phyloP scores from a whole-genome alignment of 2,329 filamentous ascomycete genomes.

The Cercospora brassicicola region DNA sequence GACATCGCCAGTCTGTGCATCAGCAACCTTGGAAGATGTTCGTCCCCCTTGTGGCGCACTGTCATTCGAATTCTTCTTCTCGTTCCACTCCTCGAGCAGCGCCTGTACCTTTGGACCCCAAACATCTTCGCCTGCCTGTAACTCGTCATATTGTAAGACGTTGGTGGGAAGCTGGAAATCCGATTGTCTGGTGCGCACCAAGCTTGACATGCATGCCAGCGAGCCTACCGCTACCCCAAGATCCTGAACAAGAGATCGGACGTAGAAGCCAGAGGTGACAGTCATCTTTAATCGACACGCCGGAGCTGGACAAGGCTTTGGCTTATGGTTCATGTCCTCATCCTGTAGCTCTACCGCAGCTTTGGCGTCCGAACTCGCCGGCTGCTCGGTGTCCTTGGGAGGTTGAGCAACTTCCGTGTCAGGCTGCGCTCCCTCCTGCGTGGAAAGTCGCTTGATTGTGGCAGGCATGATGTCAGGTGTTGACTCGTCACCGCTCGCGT shows the following conservation, averaged over 20 bases:
- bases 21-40: background rate
- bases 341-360: background rate
- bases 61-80: background rate
- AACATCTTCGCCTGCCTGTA: conserved; percentile 72
- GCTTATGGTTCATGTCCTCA: background rate
- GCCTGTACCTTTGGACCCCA: conserved; percentile 73
- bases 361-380: conserved; percentile 35
- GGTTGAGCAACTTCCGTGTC: conserved; percentile 16
- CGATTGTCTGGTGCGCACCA: conserved; percentile 77
- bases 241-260: conserved; percentile 90
- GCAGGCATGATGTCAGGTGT: conserved; percentile 8
- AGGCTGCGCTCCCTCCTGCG: conserved; percentile 11
- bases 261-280: conserved; percentile 94
- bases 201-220: conserved; percentile 79
- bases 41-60: background rate
- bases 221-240: conserved; percentile 79
- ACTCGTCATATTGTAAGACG: conserved; percentile 75
- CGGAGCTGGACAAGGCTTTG: conserved; percentile 52
- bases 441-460: conserved; percentile 10
- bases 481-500: conserved; percentile 5
- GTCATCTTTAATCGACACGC: conserved; percentile 85
- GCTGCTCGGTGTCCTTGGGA: conserved; percentile 14
- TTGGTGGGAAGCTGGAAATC: conserved; percentile 74
- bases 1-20: background rate
- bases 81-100: conserved; percentile 50